These are phyloP conservation scores for Protomyces inundatus DNA, from an alignment of 1,139 yeast species.

Conservation along the genomic window DNA sequence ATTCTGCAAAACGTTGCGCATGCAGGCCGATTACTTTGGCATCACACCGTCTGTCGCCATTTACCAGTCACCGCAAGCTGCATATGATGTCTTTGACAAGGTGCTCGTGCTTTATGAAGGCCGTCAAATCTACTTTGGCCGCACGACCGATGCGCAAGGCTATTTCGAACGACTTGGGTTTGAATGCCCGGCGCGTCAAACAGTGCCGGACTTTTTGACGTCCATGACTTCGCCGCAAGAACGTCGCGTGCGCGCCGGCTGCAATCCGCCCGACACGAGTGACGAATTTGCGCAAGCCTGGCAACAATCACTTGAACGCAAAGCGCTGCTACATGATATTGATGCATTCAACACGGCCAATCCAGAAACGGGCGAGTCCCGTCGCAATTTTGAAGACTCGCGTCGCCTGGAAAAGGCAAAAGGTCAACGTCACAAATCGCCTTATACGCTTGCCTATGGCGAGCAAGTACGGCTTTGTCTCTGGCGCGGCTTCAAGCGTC, in stretches of 20 bases:
- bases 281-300: slow-evolving; percentile 63
- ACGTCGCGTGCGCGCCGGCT: slow-evolving; percentile 53
- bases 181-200: slow-evolving; percentile 66
- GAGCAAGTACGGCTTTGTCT: slow-evolving; percentile 48
- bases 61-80: slow-evolving; percentile 77
- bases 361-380: slow-evolving; percentile 23
- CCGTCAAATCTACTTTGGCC: slow-evolving; percentile 70
- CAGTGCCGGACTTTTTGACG: slow-evolving; percentile 78
- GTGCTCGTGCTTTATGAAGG: slow-evolving; percentile 72
- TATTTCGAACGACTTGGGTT: slow-evolving; percentile 66
- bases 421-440: slow-evolving; percentile 40
- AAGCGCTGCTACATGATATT: slow-evolving; percentile 42
- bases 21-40: slow-evolving; percentile 54
- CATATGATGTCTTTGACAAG: slow-evolving; percentile 68
- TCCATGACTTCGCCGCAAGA: slow-evolving; percentile 71
- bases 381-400: slow-evolving; percentile 3
- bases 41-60: slow-evolving; percentile 68
- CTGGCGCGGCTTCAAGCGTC: slow-evolving; percentile 58
- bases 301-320: slow-evolving; percentile 54
- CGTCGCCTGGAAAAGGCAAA: slow-evolving; percentile 37
- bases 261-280: slow-evolving; percentile 61
- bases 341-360: slow-evolving; percentile 38
- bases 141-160: slow-evolving; percentile 52
- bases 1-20: slow-evolving; percentile 62
- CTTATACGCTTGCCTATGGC: slow-evolving; percentile 39